Evolutionary conservation across 495 filamentous ascomycete species (phyloP), one percentile per base, ranked within the genome.

Genomic region (Monascus purpureus): DNA sequence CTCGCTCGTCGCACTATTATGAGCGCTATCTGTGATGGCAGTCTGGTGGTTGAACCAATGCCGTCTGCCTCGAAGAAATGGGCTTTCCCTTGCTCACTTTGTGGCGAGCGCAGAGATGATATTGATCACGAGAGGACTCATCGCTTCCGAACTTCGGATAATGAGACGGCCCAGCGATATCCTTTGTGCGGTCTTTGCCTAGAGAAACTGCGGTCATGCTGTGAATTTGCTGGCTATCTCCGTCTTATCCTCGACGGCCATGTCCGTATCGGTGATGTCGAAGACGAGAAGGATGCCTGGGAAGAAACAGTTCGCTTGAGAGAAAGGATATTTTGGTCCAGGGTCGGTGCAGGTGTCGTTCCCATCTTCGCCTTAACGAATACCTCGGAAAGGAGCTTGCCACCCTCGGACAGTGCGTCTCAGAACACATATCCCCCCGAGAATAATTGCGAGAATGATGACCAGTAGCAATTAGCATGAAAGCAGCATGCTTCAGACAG

Each of bases 301-400:
- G 85, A 93, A 47, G 90, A 96, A 55, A 82, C 82, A 32, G 76
- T 93, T 12, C 72, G 80, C 13, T 57, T 96, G 30, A 66, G 90
- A 27, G 90, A 97, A 49, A 69, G 84, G 38, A 93, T 95, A 79
- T 97, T 97, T 48, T 97, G 90, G 90, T 75, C 79, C 28, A 63
- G 90, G 17, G 72, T 96, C 28, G 88, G 88, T 11, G 87, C 80
- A 11, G 87, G 87, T 12, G 82, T 95, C 3, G 60, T 95, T 27
- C 87, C 86, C 0, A 55, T 65, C n/a, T 66, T 65, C 15, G 39
- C 59, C 13, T 47, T 47, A 14, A 20, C 32, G 18, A 44, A 37
- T 25, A 33, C 13, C 14, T 15, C 25, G 11, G 36, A 40, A 19
- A 29, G 39, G 27, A 4, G 18, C 23, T 17, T 29, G 19, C 13